Evolutionary conservation across 768 basidiomycete species (phyloP), one percentile per base, ranked within the genome.

Genomic region (Boletellus emodensis): DNA sequence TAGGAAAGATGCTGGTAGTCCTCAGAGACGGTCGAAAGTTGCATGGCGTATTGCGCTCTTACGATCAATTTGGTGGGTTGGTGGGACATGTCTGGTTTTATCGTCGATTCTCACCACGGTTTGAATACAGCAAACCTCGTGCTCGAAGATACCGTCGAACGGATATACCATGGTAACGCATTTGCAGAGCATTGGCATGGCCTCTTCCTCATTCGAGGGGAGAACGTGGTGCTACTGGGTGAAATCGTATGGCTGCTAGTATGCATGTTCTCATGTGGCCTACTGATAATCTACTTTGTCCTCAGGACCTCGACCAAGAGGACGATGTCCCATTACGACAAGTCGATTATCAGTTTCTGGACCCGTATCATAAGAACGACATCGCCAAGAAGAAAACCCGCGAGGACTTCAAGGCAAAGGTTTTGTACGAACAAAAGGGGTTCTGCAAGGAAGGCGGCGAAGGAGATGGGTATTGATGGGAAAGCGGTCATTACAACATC

Each of bases 1-100:
- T 60, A 99, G 96, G 97, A 79, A 98, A 97, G 83, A 95, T 99
- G 84, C 79, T 99, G 49, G 94, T 99, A 47, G 84, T 98, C 62
- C 77, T 99, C 55, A 80, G 96, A 69, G 96, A 99, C 70, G 96
- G 96, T 52, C 77, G 94, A 64, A 99, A 98, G 69, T 79, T 98
- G 36, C 89, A 96, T 61, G 96, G 96, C 38, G 95, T 99, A 43
- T 74, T 99, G 60, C 77, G 96, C 49, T 95, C 93, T 18, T 99
- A 99, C 69, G 96, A 99, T 76, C 96, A 99, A 64, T 99, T 97
- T 61, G 96, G 96, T 98, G 70, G 61, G 85, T 50, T 15, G 17
- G 20, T 28, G 9, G 12, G 15, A 26, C 33, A 32, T 18, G 48
- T 35, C 40, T 35, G 24, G 18, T 7, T 33, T 30, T 9, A 32